These are phyloP conservation scores for Leccinum uliginosum DNA, from an alignment of 768 basidiomycete species.

Conservation along the genomic window DNA sequence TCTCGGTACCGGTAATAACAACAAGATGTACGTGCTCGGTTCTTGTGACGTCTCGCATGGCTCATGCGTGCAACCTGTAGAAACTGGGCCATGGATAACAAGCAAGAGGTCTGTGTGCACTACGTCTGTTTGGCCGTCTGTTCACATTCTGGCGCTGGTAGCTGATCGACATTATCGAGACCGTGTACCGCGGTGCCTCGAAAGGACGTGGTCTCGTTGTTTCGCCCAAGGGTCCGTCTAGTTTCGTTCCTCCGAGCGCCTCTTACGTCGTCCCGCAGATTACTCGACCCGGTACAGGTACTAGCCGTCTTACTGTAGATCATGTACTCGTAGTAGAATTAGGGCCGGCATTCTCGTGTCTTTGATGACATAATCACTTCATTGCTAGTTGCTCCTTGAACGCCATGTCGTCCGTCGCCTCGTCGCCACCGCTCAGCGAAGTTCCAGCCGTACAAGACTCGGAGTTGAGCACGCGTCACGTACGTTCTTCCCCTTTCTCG, in stretches of 20 bases:
- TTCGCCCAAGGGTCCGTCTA: constrained; percentile 78
- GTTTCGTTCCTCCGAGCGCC: too few relatives aligned
- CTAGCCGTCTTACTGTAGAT: constrained; percentile 23
- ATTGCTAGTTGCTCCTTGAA: constrained; percentile 5
- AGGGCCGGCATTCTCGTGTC: constrained; percentile 29
- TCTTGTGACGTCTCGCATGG: background rate
- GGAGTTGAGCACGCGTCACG: constrained; percentile 13
- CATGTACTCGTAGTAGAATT: background rate
- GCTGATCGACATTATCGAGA: constrained; percentile 98
- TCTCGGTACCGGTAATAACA: constrained; percentile 98
- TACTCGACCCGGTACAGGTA: constrained; percentile 82
- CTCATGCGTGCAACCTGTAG: constrained; percentile 36
- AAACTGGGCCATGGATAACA: constrained; percentile 99
- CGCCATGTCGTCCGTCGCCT: constrained; percentile 23
- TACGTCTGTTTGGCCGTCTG: background rate
- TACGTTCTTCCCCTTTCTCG: constrained; percentile 4
- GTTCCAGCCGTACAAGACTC: background rate
- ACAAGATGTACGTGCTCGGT: constrained; percentile 78
- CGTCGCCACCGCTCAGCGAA: constrained; percentile 24
- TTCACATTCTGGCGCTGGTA: constrained; percentile 26
- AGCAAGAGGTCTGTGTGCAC: constrained; percentile 73
- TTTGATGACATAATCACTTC: constrained; percentile 24
- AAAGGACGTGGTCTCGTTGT: constrained; percentile 98
- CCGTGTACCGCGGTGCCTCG: constrained; percentile 95
- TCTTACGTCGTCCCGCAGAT: constrained; percentile 38